Percentiles rank a stretch among this genome's conserved stretches.
Evolutionary conservation across 768 basidiomycete genomes (phyloP).

Genomic region (Coprinopsis marcescibilis): DNA sequence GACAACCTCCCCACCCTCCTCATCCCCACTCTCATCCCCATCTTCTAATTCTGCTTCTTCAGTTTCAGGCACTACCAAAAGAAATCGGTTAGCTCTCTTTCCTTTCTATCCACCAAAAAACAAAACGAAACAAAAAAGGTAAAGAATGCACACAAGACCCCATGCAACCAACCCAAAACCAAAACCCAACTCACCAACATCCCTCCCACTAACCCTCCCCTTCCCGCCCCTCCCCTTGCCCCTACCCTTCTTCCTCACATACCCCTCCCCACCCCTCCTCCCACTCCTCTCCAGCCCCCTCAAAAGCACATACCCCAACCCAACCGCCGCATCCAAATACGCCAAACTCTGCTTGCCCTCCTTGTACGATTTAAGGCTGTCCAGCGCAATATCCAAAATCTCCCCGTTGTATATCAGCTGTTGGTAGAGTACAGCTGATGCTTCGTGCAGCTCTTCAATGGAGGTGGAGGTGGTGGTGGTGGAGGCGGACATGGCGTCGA

Average conservation of each 20-base stretch:
- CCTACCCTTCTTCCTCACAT: slow-evolving; percentile 72
- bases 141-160: too few relatives aligned
- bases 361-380: slow-evolving; percentile 72
- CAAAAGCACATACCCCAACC: slow-evolving; percentile 80
- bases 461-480: slow-evolving; percentile 34
- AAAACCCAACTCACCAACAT: slow-evolving; percentile 1
- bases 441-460: slow-evolving; percentile 58
- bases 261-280: slow-evolving; percentile 63
- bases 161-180: too few relatives aligned
- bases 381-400: slow-evolving; percentile 81
- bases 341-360: slow-evolving; percentile 71
- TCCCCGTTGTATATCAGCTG: slow-evolving; percentile 96
- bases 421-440: slow-evolving; percentile 76
- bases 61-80: slow-evolving; percentile 12
- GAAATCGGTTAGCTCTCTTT: background rate
- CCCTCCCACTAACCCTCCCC: slow-evolving; percentile 35
- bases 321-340: slow-evolving; percentile 83
- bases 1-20: slow-evolving; percentile 73
- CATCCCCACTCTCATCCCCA: slow-evolving; percentile 58
- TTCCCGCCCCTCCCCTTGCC: slow-evolving; percentile 49
- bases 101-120: slow-evolving; percentile 7
- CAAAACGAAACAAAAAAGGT: slow-evolving; percentile 1
- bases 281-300: slow-evolving; percentile 87
- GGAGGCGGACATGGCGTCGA: slow-evolving; percentile 74
- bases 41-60: slow-evolving; percentile 60